Base-by-base conservation (phyloP, 2,329 filamentous ascomycete species). In the Nannizziopsis arthrosporioides region DNA sequence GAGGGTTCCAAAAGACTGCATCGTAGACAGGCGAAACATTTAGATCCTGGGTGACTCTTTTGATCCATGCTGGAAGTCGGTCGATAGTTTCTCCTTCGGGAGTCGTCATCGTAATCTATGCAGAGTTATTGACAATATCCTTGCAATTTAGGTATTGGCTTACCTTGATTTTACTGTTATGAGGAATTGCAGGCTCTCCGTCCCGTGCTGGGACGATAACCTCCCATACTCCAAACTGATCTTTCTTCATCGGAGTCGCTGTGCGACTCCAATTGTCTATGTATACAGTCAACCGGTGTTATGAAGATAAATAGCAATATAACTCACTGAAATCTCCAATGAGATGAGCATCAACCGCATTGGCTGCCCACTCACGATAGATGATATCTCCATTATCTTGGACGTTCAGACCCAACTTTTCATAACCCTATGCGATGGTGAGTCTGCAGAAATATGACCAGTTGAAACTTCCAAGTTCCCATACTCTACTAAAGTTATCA, bases 161-260 rank as follows among this genome's bases (percentile, higher is more conserved):
- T 63, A 89, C 90, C 82, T 98, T 98, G 68, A 98, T 69, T 70
- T 95, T 98, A 58, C 88, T 93, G 57, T 94, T 87, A 70, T 98
- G 92, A 42, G 83, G 76, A 59, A 98, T 94, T 3, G 81, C 82
- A 39, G 86, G 75, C 53, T 84, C 70, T 31, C 89, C 88, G 60
- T 87, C 68, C 50, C 77, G 77, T 41, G 84, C 78, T 9, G 85
- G 84, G 7, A 98, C 58, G 1, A 73, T 77, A 45, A 95, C 80
- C 61, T 94, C 84, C 70, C 90, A 98, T 22, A 93, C 82, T 3
- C 92, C 92, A 63, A 80, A 96, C 36, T 75, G 67, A 60, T 93
- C 78, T 70, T 85, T 92, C 60, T 77, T 84, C 92, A 98, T 94
- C 44, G 82, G 81, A 57, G 92, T 85, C 18, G 87, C 80, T 53